phyloP scores from a whole-genome alignment of 768 basidiomycete species.

The Termitomyces sp. region DNA sequence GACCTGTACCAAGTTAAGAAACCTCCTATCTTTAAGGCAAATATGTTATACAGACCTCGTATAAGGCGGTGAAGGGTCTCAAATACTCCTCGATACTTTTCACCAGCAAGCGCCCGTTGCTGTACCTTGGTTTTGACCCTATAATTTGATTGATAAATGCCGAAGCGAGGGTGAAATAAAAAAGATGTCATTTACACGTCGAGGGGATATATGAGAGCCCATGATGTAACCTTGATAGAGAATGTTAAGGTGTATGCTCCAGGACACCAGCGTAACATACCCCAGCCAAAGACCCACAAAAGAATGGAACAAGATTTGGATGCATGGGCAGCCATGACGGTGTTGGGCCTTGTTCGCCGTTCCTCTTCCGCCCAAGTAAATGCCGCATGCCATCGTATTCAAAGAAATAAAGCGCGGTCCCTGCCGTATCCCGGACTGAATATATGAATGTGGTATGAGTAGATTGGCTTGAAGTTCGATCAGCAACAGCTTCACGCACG shows the following conservation, averaged over 20 bases:
- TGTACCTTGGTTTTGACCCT: constrained; percentile 97
- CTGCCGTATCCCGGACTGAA: constrained; percentile 82
- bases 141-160: background rate
- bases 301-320: constrained; percentile 77
- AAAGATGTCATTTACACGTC: constrained; percentile 64
- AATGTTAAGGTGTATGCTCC: background rate
- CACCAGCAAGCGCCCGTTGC: constrained; percentile 83
- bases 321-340: constrained; percentile 88
- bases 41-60: constrained; percentile 50
- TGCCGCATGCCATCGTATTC: constrained; percentile 93
- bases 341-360: constrained; percentile 76
- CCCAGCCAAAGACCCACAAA: constrained; percentile 88
- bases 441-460: constrained; percentile 2
- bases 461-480: constrained; percentile 1
- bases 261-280: constrained; percentile 37
- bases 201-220: constrained; percentile 91
- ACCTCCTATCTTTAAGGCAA: background rate
- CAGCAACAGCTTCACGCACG: constrained; percentile 38
- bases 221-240: constrained; percentile 57
- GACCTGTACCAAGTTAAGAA: constrained; percentile 41
- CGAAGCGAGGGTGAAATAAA: constrained; percentile 13
- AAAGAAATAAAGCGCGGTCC: constrained; percentile 89
- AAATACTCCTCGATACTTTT: constrained; percentile 63
- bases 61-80: constrained; percentile 79
- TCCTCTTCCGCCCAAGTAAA: constrained; percentile 72